Conservation (phyloP, 225 moss, liverwort and hornwort species). For the Rhytidiadelphus loreus region DNA sequence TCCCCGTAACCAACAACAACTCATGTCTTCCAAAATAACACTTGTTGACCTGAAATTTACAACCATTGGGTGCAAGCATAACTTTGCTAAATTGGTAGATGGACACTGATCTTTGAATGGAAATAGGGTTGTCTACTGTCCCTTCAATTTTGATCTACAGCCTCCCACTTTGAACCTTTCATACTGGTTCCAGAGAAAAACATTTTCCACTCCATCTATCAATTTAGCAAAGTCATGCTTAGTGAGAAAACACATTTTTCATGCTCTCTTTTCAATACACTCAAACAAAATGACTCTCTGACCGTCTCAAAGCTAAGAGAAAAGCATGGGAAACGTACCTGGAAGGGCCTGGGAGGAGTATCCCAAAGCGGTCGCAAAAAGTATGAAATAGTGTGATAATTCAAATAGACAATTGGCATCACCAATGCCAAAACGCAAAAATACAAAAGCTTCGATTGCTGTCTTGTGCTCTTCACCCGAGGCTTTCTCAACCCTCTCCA, state of each 20-base stretch:
- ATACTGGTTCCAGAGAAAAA: not conserved
- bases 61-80: not conserved
- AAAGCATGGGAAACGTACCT: not conserved
- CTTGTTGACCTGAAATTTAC: not conserved
- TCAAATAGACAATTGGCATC: slow-evolving; percentile 25
- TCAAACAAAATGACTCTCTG: not conserved
- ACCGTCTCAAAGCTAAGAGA: not conserved
- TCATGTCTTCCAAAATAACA: not conserved
- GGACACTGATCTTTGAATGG: not conserved
- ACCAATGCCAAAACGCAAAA: not conserved
- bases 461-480: not conserved
- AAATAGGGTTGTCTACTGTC: not conserved
- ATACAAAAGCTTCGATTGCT: not conserved
- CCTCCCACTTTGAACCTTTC: not conserved
- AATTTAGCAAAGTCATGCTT: not conserved
- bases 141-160: not conserved
- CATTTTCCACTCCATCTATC: not conserved
- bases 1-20: not conserved
- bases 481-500: slow-evolving; percentile 8
- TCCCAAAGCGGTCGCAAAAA: slow-evolving; percentile 73
- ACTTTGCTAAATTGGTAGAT: not conserved
- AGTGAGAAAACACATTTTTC: not conserved
- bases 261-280: not conserved
- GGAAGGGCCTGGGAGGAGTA: slow-evolving; percentile 45
- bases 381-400: slow-evolving; percentile 36